phyloP scores from a whole-genome alignment of 2,329 filamentous ascomycete genomes.

The Aspergillus texensis region DNA sequence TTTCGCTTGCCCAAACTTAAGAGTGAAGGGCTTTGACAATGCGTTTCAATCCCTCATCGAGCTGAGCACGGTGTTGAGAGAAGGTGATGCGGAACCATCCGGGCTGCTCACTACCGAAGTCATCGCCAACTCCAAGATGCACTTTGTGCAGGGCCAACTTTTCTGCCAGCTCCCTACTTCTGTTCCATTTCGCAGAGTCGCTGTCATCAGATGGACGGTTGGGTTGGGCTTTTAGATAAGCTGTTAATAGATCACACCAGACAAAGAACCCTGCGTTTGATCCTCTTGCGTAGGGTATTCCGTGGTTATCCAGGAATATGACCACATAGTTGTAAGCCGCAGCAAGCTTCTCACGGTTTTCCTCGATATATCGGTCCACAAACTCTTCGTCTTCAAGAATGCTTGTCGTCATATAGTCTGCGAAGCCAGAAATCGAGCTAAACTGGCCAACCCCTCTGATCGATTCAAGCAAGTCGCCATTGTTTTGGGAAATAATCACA shows the following conservation, averaged over 20 bases:
- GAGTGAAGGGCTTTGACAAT: not conserved
- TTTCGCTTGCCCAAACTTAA: not conserved
- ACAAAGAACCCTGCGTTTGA: not conserved
- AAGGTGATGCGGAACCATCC: not conserved
- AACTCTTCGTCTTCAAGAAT: not conserved
- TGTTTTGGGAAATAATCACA: slow-evolving; percentile 10
- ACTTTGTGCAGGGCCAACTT: not conserved
- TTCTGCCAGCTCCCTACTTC: not conserved
- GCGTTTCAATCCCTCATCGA: not conserved
- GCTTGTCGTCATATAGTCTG: not conserved
- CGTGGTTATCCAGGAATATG: not conserved
- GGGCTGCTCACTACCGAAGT: not conserved
- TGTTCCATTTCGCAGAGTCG: not conserved
- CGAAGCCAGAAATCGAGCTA: not conserved
- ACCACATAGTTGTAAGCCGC: not conserved
- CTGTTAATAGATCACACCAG: not conserved
- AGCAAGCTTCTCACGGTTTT: not conserved
- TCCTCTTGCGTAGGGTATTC: not conserved
- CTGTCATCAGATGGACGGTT: not conserved
- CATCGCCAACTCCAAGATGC: not conserved
- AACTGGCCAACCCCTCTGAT: not conserved
- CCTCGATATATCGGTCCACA: not conserved
- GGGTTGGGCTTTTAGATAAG: not conserved
- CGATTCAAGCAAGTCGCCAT: not conserved
- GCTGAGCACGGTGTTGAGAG: not conserved